Evolutionary conservation across 1,139 yeast genomes (phyloP).

Genomic region (Saccharomycopsis hybrid): DNA sequence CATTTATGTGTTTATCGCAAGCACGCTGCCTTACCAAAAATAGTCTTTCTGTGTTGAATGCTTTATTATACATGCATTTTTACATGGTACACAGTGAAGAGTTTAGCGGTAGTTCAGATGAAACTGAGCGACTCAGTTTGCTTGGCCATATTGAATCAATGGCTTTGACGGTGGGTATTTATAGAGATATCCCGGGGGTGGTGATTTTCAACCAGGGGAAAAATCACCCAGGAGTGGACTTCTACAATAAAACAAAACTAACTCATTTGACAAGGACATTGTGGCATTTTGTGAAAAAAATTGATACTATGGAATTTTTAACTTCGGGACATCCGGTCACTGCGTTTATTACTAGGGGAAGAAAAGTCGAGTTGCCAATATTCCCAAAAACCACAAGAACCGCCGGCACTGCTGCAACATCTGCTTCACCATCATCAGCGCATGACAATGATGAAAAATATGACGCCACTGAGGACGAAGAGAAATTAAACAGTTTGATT

Average conservation of each 20-base stretch:
- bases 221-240: slow-evolving; percentile 14
- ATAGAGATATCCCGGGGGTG: slow-evolving; percentile 4
- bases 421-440: no score
- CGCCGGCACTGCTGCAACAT: no score
- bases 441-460: no score
- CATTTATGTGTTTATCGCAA: slow-evolving; percentile 11
- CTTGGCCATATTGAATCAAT: background rate
- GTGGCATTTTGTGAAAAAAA: slow-evolving; percentile 2
- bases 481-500: no score
- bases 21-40: slow-evolving; percentile 7
- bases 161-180: slow-evolving; percentile 1
- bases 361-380: no score
- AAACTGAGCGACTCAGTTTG: slow-evolving; percentile 6
- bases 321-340: no score
- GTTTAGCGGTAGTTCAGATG: background rate
- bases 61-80: slow-evolving; percentile 4
- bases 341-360: no score
- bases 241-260: slow-evolving; percentile 2
- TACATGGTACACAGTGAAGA: slow-evolving; percentile 11
- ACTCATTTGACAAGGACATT: slow-evolving; percentile 3
- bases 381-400: no score
- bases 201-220: background rate
- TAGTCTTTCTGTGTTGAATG: slow-evolving; percentile 5
- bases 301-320: slow-evolving; percentile 4
- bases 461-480: no score